Evolutionary conservation across 2,329 filamentous ascomycete species (phyloP).

Genomic region (Zopfia rhizophila): DNA sequence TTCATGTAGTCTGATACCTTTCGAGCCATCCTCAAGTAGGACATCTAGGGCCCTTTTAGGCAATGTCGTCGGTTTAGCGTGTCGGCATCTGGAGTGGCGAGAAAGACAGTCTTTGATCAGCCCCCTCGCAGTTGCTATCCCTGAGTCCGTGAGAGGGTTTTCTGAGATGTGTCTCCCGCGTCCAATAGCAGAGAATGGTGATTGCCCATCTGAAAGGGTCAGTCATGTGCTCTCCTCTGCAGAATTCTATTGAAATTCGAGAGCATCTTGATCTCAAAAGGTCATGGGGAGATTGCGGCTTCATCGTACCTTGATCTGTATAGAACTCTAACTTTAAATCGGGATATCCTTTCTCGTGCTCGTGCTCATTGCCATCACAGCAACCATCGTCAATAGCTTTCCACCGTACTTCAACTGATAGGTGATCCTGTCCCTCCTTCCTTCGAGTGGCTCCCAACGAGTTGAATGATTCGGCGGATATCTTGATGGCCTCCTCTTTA

Average conservation of each 20-base stretch:
- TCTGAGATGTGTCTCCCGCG: constrained; percentile 42
- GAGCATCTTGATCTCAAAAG: too few species aligned
- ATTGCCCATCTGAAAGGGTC: constrained; percentile 41
- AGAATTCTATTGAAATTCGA: too few species aligned
- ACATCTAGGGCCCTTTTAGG: constrained; percentile 46
- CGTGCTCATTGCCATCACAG: constrained; percentile 31
- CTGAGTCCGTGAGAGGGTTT: constrained; percentile 40
- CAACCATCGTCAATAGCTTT: constrained; percentile 28
- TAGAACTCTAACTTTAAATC: constrained; percentile 50
- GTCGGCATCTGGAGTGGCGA: constrained; percentile 42
- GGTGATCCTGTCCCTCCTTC: constrained; percentile 39
- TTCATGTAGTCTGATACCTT: constrained; percentile 42
- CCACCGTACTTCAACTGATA: constrained; percentile 49
- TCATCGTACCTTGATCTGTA: constrained; percentile 47
- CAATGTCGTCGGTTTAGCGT: constrained; percentile 32
- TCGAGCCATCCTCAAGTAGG: constrained; percentile 37
- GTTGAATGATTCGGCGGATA: constrained; percentile 43
- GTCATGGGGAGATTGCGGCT: constrained; percentile 1
- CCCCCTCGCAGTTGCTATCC: constrained; percentile 34
- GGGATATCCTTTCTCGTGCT: constrained; percentile 35
- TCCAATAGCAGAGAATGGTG: constrained; percentile 48
- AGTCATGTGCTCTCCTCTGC: constrained; percentile 21
- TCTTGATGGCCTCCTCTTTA: constrained; percentile 34
- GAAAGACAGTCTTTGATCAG: constrained; percentile 45
- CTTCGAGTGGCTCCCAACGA: constrained; percentile 10